Conservation (phyloP, 2,329 filamentous ascomycete genomes). For the Aspergillus novoparasiticus region DNA sequence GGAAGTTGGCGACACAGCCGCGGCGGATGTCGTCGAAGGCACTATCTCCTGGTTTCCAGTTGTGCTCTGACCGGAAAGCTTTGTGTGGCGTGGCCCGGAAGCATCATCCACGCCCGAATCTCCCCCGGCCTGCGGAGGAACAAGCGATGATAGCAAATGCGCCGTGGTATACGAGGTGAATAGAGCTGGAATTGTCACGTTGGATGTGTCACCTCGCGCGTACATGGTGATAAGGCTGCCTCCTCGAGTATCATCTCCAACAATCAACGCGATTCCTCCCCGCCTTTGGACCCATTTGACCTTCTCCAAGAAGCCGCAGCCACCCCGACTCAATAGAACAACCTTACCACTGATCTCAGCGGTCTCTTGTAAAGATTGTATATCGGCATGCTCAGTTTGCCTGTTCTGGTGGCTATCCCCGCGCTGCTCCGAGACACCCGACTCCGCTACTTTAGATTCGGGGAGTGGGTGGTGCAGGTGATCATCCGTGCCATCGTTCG, state of each 20-base stretch:
- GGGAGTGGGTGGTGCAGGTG: constrained; percentile 68
- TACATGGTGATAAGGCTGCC: constrained; percentile 96
- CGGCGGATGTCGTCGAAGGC: constrained; percentile 31
- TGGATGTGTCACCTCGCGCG: constrained; percentile 92
- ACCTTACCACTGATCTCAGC: constrained; percentile 94
- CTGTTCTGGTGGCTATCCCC: constrained; percentile 36
- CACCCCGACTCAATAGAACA: constrained; percentile 85
- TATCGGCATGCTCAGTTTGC: constrained; percentile 72
- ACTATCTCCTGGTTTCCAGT: constrained; percentile 23
- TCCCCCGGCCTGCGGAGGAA: constrained; percentile 69
- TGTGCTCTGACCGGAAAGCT: constrained; percentile 25
- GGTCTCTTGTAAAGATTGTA: constrained; percentile 85
- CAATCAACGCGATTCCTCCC: constrained; percentile 85
- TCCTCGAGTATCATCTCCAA: constrained; percentile 89
- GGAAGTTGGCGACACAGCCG: constrained; percentile 36
- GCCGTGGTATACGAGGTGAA: constrained; percentile 96
- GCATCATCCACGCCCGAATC: constrained; percentile 64
- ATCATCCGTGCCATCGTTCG: constrained; percentile 81
- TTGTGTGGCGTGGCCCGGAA: constrained; percentile 52
- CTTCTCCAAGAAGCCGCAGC: constrained; percentile 95
- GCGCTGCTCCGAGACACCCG: constrained; percentile 37
- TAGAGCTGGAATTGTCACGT: constrained; percentile 88
- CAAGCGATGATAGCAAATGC: constrained; percentile 84
- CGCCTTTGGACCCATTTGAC: constrained; percentile 94
- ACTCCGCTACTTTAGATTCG: constrained; percentile 43